Conservation (phyloP, 148 eudicot genomes). For the Simmondsia chinensis region DNA sequence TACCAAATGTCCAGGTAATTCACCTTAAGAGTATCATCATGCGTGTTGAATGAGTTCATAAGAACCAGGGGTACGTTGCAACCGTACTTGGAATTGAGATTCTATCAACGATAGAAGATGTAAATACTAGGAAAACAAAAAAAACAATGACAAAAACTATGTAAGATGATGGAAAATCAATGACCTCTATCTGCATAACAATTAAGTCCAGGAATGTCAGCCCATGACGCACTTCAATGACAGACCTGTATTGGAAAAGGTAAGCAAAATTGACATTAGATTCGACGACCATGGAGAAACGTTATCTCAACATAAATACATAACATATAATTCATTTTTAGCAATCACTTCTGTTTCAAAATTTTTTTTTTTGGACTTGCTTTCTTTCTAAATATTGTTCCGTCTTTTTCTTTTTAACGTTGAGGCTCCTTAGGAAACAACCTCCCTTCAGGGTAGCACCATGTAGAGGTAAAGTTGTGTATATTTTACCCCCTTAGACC, state of each 20-base stretch:
- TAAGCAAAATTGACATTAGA: background rate
- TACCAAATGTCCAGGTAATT: too few relatives aligned
- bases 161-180: constrained; percentile 1
- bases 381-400: too few relatives aligned
- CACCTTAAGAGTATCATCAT: constrained; percentile 93
- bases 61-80: constrained; percentile 89
- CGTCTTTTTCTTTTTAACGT: too few relatives aligned
- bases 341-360: too few relatives aligned
- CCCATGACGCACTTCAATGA: constrained; percentile 92
- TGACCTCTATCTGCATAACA: constrained; percentile 90
- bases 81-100: constrained; percentile 75
- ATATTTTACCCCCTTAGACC: too few relatives aligned
- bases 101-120: constrained; percentile 23
- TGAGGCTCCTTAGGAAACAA: too few relatives aligned
- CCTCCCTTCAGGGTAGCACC: too few relatives aligned
- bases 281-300: background rate
- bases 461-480: too few relatives aligned
- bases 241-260: constrained; percentile 47
- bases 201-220: constrained; percentile 85
- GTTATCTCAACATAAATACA: too few relatives aligned
- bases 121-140: constrained; percentile 7
- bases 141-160: background rate
- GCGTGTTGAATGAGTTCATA: constrained; percentile 99
- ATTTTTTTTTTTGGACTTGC: too few relatives aligned
- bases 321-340: too few relatives aligned